phyloP scores from a whole-genome alignment of 108 stramenopile genomes.

The Schizochytrium sp. region DNA sequence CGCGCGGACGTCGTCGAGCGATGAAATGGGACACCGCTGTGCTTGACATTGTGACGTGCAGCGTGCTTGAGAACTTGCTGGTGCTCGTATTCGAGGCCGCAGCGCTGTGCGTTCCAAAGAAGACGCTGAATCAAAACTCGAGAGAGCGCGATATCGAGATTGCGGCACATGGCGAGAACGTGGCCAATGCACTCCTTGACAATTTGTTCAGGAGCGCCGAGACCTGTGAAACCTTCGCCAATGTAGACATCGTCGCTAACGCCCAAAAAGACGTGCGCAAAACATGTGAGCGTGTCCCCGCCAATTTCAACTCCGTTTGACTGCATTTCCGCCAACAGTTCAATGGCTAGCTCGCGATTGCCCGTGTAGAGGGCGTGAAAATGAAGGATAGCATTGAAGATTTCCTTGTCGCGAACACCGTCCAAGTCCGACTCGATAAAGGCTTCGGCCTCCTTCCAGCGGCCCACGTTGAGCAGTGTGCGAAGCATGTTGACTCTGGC shows the following conservation, averaged over 20 bases:
- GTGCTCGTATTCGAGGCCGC: no score
- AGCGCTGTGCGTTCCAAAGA: no score
- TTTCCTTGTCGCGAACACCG: no score
- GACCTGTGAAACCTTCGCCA: background rate
- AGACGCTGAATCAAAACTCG: no score
- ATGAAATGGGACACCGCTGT: no score
- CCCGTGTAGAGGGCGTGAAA: background rate
- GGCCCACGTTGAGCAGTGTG: no score
- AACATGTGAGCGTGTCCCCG: background rate
- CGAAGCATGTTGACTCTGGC: no score
- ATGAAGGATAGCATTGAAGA: background rate
- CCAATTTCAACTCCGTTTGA: background rate
- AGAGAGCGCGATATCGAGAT: background rate
- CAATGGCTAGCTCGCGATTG: background rate
- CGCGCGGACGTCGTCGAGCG: no score
- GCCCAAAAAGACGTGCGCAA: background rate
- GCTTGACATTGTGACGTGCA: no score
- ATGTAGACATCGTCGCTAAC: background rate
- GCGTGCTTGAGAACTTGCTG: no score
- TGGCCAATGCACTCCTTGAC: background rate
- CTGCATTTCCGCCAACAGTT: background rate
- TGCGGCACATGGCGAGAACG: background rate
- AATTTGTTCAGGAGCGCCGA: background rate
- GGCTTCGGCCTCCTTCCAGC: no score
- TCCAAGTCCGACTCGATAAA: no score